These are phyloP conservation scores for Boletellus deceptivus DNA, from an alignment of 1,284 basidiomycete species.

Conservation along the genomic window DNA sequence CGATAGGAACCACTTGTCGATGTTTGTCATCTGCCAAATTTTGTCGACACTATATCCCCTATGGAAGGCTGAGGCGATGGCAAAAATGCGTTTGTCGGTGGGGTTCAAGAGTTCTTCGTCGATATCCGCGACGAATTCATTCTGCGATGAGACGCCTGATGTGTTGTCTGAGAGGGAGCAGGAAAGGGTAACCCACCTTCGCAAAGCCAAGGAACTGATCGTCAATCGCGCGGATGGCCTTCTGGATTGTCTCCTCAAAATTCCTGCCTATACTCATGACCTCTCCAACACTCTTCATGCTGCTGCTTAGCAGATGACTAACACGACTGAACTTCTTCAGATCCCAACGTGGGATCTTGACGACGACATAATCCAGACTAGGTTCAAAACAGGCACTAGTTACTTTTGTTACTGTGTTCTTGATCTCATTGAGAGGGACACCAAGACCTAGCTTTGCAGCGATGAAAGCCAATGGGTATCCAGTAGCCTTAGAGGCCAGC, in stretches of 20 bases:
- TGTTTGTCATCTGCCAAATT: conserved; percentile 95
- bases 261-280: conserved; percentile 99
- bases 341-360: conserved; percentile 99
- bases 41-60: conserved; percentile 93
- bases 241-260: conserved; percentile 98
- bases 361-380: conserved; percentile 94
- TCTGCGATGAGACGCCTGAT: conserved; percentile 44
- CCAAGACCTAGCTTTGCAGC: conserved; percentile 97
- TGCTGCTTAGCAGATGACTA: conserved; percentile 82
- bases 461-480: conserved; percentile 97
- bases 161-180: not conserved
- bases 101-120: conserved; percentile 87
- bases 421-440: conserved; percentile 97
- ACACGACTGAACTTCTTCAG: conserved; percentile 96
- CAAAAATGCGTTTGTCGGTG: conserved; percentile 91
- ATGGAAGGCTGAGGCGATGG: conserved; percentile 86
- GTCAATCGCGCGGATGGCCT: conserved; percentile 96
- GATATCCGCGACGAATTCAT: conserved; percentile 79
- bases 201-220: conserved; percentile 93
- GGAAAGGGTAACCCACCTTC: conserved; percentile 50
- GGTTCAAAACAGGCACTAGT: conserved; percentile 99
- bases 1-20: conserved; percentile 97
- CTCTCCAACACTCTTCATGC: conserved; percentile 99
- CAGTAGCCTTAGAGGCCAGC: conserved; percentile 96
- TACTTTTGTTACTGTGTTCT: conserved; percentile 95